Percentiles rank a stretch among this genome's conserved stretches.
phyloP scores from a whole-genome alignment of 2,329 filamentous ascomycete genomes.

The Coniosporium tulheliwenetii region DNA sequence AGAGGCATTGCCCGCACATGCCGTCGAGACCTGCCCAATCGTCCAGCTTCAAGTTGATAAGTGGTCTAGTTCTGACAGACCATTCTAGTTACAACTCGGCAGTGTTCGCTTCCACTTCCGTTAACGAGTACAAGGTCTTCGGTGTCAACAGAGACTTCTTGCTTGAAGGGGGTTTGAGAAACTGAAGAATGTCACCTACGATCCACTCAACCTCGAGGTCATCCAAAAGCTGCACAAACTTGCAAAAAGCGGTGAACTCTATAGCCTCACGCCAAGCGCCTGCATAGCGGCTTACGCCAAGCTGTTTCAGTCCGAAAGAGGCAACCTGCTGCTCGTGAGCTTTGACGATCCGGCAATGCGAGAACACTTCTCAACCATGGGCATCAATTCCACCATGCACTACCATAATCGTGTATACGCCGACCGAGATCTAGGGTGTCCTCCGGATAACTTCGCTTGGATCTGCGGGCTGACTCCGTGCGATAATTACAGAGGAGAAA shows the following conservation, averaged over 20 bases:
- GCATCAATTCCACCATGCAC: too few species aligned
- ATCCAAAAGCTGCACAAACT: neutral
- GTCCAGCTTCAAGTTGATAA: neutral
- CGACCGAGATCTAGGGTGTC: too few species aligned
- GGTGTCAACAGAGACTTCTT: constrained; percentile 5
- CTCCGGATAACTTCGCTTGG: too few species aligned
- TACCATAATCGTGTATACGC: too few species aligned
- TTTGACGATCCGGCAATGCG: neutral
- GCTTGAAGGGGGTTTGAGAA: neutral
- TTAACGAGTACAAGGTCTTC: constrained; percentile 8
- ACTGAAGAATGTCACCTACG: too few species aligned
- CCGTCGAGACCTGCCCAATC: too few species aligned
- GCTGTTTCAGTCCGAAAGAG: neutral
- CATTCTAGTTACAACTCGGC: constrained; percentile 12
- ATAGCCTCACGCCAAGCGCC: too few species aligned
- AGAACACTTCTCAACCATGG: too few species aligned
- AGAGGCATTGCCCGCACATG: too few species aligned
- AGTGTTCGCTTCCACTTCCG: constrained; percentile 9
- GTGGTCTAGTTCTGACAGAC: neutral
- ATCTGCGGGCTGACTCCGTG: too few species aligned
- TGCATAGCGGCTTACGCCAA: neutral
- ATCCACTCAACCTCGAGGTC: too few species aligned
- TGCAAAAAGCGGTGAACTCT: constrained; percentile 1
- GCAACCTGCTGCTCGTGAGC: neutral
- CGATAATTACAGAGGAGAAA: too few species aligned